These are phyloP conservation scores for Neofusicoccum ribis DNA, from an alignment of 2,329 filamentous ascomycete genomes.

Conservation along the genomic window DNA sequence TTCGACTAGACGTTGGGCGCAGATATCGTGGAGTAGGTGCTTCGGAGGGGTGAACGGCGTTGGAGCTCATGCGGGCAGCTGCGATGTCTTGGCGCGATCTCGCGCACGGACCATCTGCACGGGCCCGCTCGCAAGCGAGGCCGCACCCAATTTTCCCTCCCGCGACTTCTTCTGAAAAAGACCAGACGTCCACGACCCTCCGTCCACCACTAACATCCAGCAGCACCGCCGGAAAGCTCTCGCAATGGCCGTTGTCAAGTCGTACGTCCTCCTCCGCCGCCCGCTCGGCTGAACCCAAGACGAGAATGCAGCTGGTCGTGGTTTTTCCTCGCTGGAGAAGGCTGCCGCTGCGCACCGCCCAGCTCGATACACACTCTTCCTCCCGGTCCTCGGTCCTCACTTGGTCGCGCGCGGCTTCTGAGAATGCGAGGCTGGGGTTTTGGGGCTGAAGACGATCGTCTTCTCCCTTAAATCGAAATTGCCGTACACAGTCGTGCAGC, in stretches of 20 bases:
- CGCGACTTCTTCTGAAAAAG: not conserved
- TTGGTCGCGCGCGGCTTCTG: conserved; percentile 27
- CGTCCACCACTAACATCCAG: conserved; percentile 42
- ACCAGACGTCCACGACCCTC: conserved; percentile 25
- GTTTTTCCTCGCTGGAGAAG: conserved; percentile 77
- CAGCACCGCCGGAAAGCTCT: conserved; percentile 40
- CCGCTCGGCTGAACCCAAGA: conserved; percentile 32
- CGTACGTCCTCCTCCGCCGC: conserved; percentile 52
- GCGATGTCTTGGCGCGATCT: not conserved
- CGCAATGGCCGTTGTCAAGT: conserved; percentile 56
- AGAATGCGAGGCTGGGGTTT: conserved; percentile 69
- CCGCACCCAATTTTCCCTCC: conserved; percentile 15
- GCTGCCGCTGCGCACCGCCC: conserved; percentile 52
- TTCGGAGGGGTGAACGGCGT: not conserved
- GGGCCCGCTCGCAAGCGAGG: conserved; percentile 16
- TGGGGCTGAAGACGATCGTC: conserved; percentile 69
- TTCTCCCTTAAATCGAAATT: conserved; percentile 72
- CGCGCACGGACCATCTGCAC: not conserved
- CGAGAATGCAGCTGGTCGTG: conserved; percentile 56
- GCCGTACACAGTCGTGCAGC: conserved; percentile 32
- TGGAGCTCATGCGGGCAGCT: not conserved
- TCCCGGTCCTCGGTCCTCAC: conserved; percentile 60
- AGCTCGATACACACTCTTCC: conserved; percentile 67
- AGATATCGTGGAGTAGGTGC: not conserved
- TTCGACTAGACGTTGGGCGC: not conserved